Evolutionary conservation across 768 basidiomycete species (phyloP).

Genomic region (Agaricus sinodeliciosus): DNA sequence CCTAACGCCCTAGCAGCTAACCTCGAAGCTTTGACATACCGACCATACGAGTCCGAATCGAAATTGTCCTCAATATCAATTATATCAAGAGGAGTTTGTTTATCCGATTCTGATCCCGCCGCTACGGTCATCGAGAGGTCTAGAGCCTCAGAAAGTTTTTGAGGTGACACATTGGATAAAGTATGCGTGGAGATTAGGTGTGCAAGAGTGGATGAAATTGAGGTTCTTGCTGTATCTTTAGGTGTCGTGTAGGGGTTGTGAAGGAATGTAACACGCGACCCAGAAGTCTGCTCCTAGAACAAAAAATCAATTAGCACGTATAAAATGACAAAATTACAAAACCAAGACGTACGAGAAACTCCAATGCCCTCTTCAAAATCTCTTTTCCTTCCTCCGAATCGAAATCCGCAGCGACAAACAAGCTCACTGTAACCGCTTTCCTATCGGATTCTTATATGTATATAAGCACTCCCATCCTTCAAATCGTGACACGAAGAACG

Average conservation of each 20-base stretch:
- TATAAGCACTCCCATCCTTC: neutral
- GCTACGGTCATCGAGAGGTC: neutral
- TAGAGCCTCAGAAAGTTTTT: slow-evolving; percentile 29
- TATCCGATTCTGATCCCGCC: slow-evolving; percentile 10
- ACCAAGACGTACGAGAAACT: slow-evolving; percentile 46
- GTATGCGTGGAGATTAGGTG: slow-evolving; percentile 38
- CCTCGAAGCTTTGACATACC: slow-evolving; percentile 39
- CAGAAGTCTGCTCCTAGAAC: slow-evolving; percentile 35
- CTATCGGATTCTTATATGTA: slow-evolving; percentile 16
- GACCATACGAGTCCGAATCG: slow-evolving; percentile 25
- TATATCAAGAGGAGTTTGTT: slow-evolving; percentile 34
- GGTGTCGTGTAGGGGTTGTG: slow-evolving; percentile 49
- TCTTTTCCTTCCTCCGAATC: slow-evolving; percentile 52
- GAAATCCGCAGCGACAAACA: slow-evolving; percentile 73
- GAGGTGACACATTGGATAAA: slow-evolving; percentile 32
- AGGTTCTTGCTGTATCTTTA: slow-evolving; percentile 12
- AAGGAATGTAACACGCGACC: slow-evolving; percentile 65
- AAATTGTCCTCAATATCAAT: slow-evolving; percentile 22
- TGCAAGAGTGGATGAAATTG: slow-evolving; percentile 40
- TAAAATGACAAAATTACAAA: neutral
- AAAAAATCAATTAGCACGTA: slow-evolving; percentile 3
- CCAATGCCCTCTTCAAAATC: slow-evolving; percentile 61
- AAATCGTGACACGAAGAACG: neutral
- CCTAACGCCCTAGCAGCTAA: slow-evolving; percentile 49
- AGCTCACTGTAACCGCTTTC: slow-evolving; percentile 34